Evolutionary conservation across 2,329 filamentous ascomycete genomes (phyloP), one percentile per base, ranked within the genome.

Genomic region (Aspergillus proliferans): DNA sequence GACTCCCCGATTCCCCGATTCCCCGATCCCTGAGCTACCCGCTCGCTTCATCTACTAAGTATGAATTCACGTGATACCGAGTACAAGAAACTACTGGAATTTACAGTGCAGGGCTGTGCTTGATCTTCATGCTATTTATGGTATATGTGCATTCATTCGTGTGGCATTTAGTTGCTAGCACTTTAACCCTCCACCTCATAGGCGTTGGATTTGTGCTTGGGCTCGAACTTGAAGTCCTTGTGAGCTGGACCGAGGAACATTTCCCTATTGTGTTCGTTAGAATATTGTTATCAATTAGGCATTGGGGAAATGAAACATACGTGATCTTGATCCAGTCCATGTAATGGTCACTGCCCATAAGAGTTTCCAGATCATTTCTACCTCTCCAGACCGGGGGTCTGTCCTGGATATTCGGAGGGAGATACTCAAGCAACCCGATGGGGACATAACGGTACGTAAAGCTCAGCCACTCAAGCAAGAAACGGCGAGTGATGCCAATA

Each of bases 281-380:
- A 9, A 51, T 39, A 18, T 10, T 22, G 43, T 28, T 19, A 50
- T 43, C 9, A 38, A 15, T 45, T 26, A 46, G 6, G n/a, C 43
- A 54, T 47, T 51, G 49, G 43, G 50, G 18, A 49, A 26, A 26
- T 36, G 46, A 52, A 28, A 77, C 83, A 68, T 80, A 93, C 90
- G 85, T 94, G 62, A 98, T 94, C 76, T 95, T 97, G 68, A 98
- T 90, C 93, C 93, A 98, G 70, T 98, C 93, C 73, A 86, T 87
- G 73, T 95, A 96, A 71, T 97, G 90, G 55, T 83, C 82, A 71
- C 90, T 96, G 12, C 85, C 85, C 72, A 98, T 78, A 56, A 98
- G 73, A n/a, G 88, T 95, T 79, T 98, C 93, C 64, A 98, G 71
- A 47, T 98, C 93, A 69, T 93, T 86, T 50, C 93, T 79, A 18